A percentile compares a stretch with the other conserved stretches of the same genome.
phyloP scores from a whole-genome alignment of 805 yeast species.

The Hyphopichia homilentoma region DNA sequence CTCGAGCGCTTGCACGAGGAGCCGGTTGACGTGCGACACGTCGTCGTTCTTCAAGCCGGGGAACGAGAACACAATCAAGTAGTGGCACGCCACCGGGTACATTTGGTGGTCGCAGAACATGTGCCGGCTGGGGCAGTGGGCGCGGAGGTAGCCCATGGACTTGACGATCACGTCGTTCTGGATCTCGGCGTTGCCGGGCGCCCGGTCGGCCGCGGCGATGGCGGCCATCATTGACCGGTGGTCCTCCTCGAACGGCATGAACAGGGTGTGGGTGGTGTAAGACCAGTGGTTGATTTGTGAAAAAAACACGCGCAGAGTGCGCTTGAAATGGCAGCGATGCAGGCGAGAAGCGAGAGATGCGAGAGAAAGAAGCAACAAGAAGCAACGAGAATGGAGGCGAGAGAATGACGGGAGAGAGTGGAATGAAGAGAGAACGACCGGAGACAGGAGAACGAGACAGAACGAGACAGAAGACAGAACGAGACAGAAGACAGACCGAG shows the following conservation, averaged over 20 bases:
- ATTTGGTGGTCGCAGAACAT: constrained; percentile 54
- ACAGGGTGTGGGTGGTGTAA: neutral
- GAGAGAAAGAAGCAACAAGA: too few relatives aligned
- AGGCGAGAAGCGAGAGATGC: too few relatives aligned
- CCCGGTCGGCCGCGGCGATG: constrained; percentile 21
- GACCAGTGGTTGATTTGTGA: too few relatives aligned
- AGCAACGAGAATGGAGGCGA: too few relatives aligned
- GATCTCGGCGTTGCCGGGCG: constrained; percentile 21
- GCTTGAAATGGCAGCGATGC: too few relatives aligned
- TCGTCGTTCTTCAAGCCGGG: constrained; percentile 39
- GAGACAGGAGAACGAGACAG: too few relatives aligned
- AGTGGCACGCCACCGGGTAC: constrained; percentile 48
- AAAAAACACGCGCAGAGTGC: too few relatives aligned
- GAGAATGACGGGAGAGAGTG: too few relatives aligned
- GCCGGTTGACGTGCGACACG: constrained; percentile 39
- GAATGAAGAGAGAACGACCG: too few relatives aligned
- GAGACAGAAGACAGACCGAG: too few relatives aligned
- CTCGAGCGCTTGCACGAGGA: constrained; percentile 36
- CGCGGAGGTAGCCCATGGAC: constrained; percentile 21
- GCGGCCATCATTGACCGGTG: constrained; percentile 19
- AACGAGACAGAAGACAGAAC: too few relatives aligned
- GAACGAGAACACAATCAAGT: constrained; percentile 60
- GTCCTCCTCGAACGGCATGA: neutral
- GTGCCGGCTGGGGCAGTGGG: constrained; percentile 30
- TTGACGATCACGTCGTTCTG: constrained; percentile 11